Percentiles rank a stretch among this genome's conserved stretches.
These are phyloP conservation scores for Avena atlantica DNA, from an alignment of 176 grass and related monocot genomes.

Conservation along the genomic window DNA sequence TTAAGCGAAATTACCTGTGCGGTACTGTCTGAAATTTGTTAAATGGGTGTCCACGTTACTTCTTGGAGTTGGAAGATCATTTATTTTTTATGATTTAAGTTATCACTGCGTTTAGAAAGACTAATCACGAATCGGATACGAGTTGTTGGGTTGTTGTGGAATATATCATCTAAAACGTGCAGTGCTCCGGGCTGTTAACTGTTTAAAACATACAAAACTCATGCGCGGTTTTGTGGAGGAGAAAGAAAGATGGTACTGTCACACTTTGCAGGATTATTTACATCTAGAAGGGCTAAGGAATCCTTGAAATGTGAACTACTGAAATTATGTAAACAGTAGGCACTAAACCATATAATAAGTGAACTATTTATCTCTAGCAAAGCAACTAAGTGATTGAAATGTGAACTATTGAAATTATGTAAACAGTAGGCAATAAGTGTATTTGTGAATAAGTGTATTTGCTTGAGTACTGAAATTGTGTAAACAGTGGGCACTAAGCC, in stretches of 20 bases:
- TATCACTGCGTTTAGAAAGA: background rate
- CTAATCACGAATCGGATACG: background rate
- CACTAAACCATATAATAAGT: too few relatives aligned
- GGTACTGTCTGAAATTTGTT: background rate
- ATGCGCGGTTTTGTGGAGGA: background rate
- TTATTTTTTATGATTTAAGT: background rate
- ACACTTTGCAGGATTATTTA: background rate
- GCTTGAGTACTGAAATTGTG: too few relatives aligned
- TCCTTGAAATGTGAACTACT: background rate
- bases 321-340: background rate
- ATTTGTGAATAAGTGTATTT: too few relatives aligned
- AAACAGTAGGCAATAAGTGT: background rate
- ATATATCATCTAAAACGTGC: background rate
- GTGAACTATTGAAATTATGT: background rate
- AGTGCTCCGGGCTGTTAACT: background rate
- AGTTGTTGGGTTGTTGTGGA: background rate
- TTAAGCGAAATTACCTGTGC: background rate
- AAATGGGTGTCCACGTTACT: background rate
- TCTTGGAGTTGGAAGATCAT: background rate
- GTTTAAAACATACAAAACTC: conserved; percentile 1
- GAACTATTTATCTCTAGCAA: too few relatives aligned
- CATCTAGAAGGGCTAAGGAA: conserved; percentile 5
- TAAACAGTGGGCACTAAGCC: background rate
- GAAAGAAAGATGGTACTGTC: background rate
- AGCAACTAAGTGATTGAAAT: background rate